Conservation (phyloP, 306 rosid species). For the Casuarina glauca region DNA sequence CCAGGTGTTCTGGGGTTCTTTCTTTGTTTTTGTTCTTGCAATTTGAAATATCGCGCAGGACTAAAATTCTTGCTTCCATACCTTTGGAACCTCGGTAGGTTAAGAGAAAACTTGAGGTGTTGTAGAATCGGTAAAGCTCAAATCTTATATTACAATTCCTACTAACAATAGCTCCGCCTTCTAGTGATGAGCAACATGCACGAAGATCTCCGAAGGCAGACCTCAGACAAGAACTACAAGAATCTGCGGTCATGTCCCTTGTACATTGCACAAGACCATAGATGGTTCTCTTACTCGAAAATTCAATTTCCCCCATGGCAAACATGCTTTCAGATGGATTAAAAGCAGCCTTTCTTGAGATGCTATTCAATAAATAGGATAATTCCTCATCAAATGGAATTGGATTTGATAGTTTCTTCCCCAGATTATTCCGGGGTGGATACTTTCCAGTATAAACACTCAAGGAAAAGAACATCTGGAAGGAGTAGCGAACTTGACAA, state of each 20-base stretch:
- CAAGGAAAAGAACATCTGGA: slow-evolving; percentile 26
- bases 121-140: slow-evolving; percentile 31
- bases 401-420: slow-evolving; percentile 32
- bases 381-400: slow-evolving; percentile 5
- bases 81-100: slow-evolving; percentile 32
- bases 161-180: slow-evolving; percentile 45
- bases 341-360: slow-evolving; percentile 35
- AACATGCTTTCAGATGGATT: slow-evolving; percentile 35
- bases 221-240: slow-evolving; percentile 40
- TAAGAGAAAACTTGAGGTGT: slow-evolving; percentile 18
- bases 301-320: slow-evolving; percentile 36
- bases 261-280: slow-evolving; percentile 69
- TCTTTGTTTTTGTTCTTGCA: no score
- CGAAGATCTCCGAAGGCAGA: slow-evolving; percentile 41
- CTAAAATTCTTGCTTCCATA: neutral
- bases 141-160: slow-evolving; percentile 51
- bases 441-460: slow-evolving; percentile 43
- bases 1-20: no score
- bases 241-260: slow-evolving; percentile 32
- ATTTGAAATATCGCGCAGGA: no score
- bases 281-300: slow-evolving; percentile 22
- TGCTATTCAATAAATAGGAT: slow-evolving; percentile 24
- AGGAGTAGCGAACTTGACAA: slow-evolving; percentile 61
- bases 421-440: slow-evolving; percentile 21
- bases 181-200: slow-evolving; percentile 28